Evolutionary conservation across 805 yeast species (phyloP).

Genomic region (Jamesozyma piceae): DNA sequence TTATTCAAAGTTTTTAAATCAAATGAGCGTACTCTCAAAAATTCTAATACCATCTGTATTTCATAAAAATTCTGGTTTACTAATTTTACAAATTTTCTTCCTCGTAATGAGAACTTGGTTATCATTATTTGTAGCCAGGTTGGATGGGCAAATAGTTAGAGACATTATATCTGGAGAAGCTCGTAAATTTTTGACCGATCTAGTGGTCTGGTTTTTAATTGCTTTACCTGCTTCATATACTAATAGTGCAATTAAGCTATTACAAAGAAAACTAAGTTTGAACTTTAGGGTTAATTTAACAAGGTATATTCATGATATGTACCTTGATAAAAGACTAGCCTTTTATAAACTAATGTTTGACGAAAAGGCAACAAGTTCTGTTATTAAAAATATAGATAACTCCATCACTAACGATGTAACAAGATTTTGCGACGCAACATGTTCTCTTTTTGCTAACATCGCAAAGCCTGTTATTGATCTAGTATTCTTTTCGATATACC

Average conservation of each 20-base stretch:
- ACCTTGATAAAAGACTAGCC: conserved; percentile 69
- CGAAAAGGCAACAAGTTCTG: conserved; percentile 32
- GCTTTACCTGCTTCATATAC: conserved; percentile 92
- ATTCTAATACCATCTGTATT: conserved; percentile 70
- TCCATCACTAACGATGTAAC: conserved; percentile 79
- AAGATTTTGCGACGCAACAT: conserved; percentile 69
- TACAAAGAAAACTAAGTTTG: conserved; percentile 66
- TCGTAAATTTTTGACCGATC: conserved; percentile 61
- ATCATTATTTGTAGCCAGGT: conserved; percentile 71
- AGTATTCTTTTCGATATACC: conserved; percentile 71
- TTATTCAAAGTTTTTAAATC: conserved; percentile 61
- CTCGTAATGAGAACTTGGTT: conserved; percentile 79
- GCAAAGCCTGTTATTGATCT: conserved; percentile 89
- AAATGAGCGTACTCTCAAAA: conserved; percentile 66
- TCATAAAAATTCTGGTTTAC: conserved; percentile 55
- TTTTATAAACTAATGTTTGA: conserved; percentile 74
- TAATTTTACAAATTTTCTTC: conserved; percentile 64
- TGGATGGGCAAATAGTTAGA: conserved; percentile 87
- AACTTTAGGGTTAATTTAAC: conserved; percentile 78
- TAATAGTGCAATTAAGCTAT: conserved; percentile 76
- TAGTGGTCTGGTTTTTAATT: conserved; percentile 77
- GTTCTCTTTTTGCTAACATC: conserved; percentile 75
- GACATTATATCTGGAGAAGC: conserved; percentile 79
- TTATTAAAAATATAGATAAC: conserved; percentile 60
- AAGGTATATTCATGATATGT: conserved; percentile 83